Percentiles rank a stretch among this genome's conserved stretches.
Evolutionary conservation across 202 grass and related monocot genomes (phyloP).

Genomic region (Musa balbisiana): DNA sequence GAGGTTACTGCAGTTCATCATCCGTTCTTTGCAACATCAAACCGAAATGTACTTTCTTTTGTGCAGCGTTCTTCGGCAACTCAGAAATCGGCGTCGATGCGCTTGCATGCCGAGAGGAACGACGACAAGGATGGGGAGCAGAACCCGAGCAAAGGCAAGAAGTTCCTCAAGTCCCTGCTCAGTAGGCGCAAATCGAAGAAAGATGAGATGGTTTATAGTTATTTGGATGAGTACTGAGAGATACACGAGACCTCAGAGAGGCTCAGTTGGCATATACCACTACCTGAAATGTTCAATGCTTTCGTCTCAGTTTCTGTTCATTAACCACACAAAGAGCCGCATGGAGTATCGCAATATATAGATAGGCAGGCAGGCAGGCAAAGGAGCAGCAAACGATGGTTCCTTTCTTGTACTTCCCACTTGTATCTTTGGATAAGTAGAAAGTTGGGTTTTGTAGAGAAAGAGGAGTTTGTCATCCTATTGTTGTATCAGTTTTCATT

Average conservation of each 20-base stretch:
- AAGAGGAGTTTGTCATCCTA: no score
- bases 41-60: conserved; percentile 5
- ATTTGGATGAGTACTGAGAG: conserved; percentile 52
- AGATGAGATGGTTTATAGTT: conserved; percentile 47
- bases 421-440: no score
- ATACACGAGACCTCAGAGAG: neutral
- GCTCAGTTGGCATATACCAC: no score
- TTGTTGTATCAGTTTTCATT: no score
- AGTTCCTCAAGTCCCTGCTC: conserved; percentile 76
- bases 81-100: conserved; percentile 54
- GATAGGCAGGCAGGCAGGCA: no score
- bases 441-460: no score
- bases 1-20: neutral
- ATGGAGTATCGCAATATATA: no score
- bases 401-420: no score
- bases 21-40: neutral
- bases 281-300: no score
- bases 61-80: conserved; percentile 33
- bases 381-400: no score
- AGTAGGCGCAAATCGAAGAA: conserved; percentile 87
- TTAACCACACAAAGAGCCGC: no score
- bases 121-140: conserved; percentile 44
- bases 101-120: conserved; percentile 51
- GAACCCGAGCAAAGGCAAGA: conserved; percentile 65
- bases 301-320: no score